Percentiles rank a stretch among this genome's conserved stretches.
Conservation (phyloP, 1,139 yeast genomes). For the Yamadazyma dushanensis region DNA sequence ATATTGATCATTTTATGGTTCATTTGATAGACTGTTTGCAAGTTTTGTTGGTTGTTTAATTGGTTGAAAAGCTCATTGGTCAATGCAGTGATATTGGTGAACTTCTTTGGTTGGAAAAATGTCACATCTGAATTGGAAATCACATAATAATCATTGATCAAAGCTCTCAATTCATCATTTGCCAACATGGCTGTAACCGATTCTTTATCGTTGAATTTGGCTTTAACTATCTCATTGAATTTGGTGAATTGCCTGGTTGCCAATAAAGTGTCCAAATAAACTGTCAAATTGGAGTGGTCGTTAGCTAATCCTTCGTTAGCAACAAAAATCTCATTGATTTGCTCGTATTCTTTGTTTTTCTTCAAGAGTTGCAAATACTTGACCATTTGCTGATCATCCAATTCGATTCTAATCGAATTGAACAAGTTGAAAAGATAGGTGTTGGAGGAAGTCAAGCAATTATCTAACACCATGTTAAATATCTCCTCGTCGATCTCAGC, state of each 20-base stretch:
- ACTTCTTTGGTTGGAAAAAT: conserved; percentile 5
- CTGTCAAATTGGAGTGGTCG: conserved; percentile 1
- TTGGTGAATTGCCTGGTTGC: conserved; percentile 17
- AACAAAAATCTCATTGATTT: conserved; percentile 7
- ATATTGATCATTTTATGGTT: conserved; percentile 9
- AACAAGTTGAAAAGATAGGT: conserved; percentile 12
- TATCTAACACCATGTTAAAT: conserved; percentile 7
- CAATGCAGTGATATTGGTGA: conserved; percentile 5
- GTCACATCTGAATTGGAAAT: conserved; percentile 3
- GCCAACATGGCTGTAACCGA: conserved; percentile 12
- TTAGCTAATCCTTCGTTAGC: conserved; percentile 3
- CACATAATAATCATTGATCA: conserved; percentile 11
- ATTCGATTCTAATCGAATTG: conserved; percentile 1
- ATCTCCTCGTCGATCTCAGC: conserved; percentile 10
- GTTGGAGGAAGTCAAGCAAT: conserved; percentile 11
- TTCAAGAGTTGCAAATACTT: conserved; percentile 9
- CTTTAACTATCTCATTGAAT: conserved; percentile 12
- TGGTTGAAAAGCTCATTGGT: conserved; percentile 11
- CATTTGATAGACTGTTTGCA: conserved; percentile 6
- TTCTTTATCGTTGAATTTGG: conserved; percentile 6
- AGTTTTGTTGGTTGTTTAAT: conserved; percentile 8
- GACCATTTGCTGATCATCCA: conserved; percentile 7
- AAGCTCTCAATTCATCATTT: conserved; percentile 8
- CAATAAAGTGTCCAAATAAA: conserved; percentile 13
- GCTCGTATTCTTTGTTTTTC: conserved; percentile 9